Evolutionary conservation across 148 eudicot species (phyloP), one percentile per base, ranked within the genome.

Genomic region (Arbutus unedo): DNA sequence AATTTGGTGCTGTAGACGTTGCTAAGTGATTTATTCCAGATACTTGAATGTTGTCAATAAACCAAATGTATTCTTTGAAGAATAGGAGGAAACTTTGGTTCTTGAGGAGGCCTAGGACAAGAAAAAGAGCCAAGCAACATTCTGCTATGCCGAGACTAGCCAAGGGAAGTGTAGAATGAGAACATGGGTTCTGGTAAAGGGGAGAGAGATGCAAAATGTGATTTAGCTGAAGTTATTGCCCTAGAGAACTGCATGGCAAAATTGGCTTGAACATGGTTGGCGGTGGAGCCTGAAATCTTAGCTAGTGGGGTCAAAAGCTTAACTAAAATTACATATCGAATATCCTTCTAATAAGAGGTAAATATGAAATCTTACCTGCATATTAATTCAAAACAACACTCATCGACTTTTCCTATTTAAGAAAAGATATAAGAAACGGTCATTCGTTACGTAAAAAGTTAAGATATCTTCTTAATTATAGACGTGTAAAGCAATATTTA

Each of bases 141-240:
- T 64, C 23, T 64, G 41, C 41, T 21, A 23, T 21, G 70, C 23
- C 45, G 31, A 68, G 47, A 68, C 1, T 2, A 68, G 70, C 70
- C 70, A 64, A 64, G 70, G n/a, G 50, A 43, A 44, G 15, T 19
- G 49, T 41, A 41, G 49, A 21, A 43, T 43, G 49, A 71, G 3
- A 18, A 71, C 15, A 10, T 43, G 45, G 75, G 47, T 44, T 71
- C 21, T 18, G 1, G n/a, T 71, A 14, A 43, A 5, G 21, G 44
- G 49, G n/a, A 68, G 10, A n/a, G 49, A 15, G 15, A 6, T 49
- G 75, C 15, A 43, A 43, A 71, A 71, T 71, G 75, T 15, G 50
- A 71, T 71, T 71, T 71, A 43, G 49, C 75, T 71, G 75, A 71
- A 71, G 75, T 71, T 71, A 4, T 70, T 15, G 6, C 48, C 49